Conservation (phyloP, 495 filamentous ascomycete genomes). For the Durotheca rogersii region DNA sequence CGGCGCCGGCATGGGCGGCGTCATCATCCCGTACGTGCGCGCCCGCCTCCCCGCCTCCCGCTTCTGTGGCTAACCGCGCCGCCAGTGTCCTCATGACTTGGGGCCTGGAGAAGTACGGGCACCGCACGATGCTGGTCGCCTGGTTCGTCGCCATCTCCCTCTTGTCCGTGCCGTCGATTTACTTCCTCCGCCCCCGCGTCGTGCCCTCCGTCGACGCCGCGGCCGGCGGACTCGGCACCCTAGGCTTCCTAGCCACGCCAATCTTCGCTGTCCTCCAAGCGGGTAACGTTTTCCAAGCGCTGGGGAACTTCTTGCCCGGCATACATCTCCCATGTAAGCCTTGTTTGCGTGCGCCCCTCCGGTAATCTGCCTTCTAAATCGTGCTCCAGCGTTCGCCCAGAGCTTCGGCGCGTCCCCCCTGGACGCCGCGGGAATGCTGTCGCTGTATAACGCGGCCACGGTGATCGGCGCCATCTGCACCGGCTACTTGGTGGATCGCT, state of each 20-base stretch:
- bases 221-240: slow-evolving; percentile 38
- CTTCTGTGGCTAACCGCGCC: slow-evolving; percentile 26
- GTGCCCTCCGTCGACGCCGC: slow-evolving; percentile 40
- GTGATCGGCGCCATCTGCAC: slow-evolving; percentile 61
- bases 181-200: slow-evolving; percentile 59
- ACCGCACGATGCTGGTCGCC: slow-evolving; percentile 52
- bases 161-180: slow-evolving; percentile 54
- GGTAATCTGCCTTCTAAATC: slow-evolving; percentile 15
- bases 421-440: slow-evolving; percentile 53
- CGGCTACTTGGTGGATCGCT: slow-evolving; percentile 61
- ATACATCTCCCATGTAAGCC: slow-evolving; percentile 58
- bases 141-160: slow-evolving; percentile 54
- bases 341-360: slow-evolving; percentile 47
- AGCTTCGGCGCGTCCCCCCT: slow-evolving; percentile 43
- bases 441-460: slow-evolving; percentile 60
- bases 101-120: slow-evolving; percentile 56
- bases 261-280: slow-evolving; percentile 54
- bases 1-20: slow-evolving; percentile 42
- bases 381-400: slow-evolving; percentile 17
- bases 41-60: slow-evolving; percentile 29
- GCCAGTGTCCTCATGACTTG: slow-evolving; percentile 45
- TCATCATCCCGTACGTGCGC: slow-evolving; percentile 42
- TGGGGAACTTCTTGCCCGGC: slow-evolving; percentile 67
- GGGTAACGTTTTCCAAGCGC: slow-evolving; percentile 60
- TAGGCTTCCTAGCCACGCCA: slow-evolving; percentile 47